Base-by-base conservation (phyloP, 1,284 basidiomycete genomes). In the Leccinum insigne region DNA sequence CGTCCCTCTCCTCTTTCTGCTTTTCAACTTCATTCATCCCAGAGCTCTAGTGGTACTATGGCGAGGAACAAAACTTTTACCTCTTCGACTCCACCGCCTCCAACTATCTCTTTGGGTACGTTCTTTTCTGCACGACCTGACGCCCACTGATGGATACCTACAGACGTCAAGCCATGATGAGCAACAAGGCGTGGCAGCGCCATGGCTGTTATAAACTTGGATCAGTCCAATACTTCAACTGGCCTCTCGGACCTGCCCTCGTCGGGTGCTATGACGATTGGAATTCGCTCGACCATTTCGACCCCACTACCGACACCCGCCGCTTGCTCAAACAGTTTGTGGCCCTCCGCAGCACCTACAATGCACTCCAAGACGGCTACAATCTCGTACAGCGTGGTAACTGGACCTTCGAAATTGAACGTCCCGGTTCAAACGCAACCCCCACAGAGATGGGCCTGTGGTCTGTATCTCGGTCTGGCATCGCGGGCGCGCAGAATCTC, bases 251-350 rank as follows among this genome's bases (percentile, higher is more conserved):
- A 66, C 89, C 87, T 71, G 80, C 91, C 6, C 76, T 94, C 42
- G 80, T 93, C 26, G 94, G 94, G 62, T 97, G 95, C 75, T 73
- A 90, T 64, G 93, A 96, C 74, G 88, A 91, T 70, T 94, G 91
- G 92, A 95, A 96, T 75, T 86, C 91, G 3, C 85, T 95, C 26
- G 95, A 97, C 74, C 95, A 96, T 77, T 96, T 96, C 76, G 95
- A 97, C 77, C 93, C 94, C 38, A 96, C 94, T 1, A 81, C 88
- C 3, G 88, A 91, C 70, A 84, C 85, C 47, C 87, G 91, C 49
- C 89, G 94, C 62, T 77, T 93, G 65, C 88, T 93, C 70, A 77
- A 85, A 38, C 92, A 92, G 65, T 89, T 94, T 79, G 79, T 90
- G 67, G 83, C 87, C 71, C 81, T 96, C 32, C 90, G 95, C 56